phyloP scores from a whole-genome alignment of 2,329 filamentous ascomycete genomes.

The Talaromyces piceae region DNA sequence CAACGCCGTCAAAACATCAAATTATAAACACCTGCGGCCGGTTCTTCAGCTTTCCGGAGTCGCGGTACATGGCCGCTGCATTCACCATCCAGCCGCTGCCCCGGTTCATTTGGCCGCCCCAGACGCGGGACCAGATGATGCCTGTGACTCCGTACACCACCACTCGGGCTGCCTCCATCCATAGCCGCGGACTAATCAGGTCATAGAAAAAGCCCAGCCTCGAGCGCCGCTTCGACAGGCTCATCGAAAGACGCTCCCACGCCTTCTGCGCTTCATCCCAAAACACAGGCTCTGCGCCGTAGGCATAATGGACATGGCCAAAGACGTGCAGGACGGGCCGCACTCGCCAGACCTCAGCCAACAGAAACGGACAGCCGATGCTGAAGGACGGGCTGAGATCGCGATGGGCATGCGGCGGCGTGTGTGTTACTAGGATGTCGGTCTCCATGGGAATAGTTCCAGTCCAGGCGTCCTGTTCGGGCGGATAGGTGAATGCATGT shows the following conservation, averaged over 20 bases:
- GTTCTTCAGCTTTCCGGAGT: conserved; percentile 29
- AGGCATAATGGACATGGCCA: conserved; percentile 73
- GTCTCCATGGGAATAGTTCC: conserved; percentile 62
- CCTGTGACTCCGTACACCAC: conserved; percentile 47
- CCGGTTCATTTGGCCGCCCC: conserved; percentile 43
- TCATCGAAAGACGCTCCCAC: conserved; percentile 58
- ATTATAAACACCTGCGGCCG: conserved; percentile 31
- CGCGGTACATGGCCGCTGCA: conserved; percentile 43
- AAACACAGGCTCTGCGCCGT: conserved; percentile 61
- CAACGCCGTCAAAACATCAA: conserved; percentile 9
- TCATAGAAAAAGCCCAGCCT: conserved; percentile 27
- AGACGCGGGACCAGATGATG: conserved; percentile 54
- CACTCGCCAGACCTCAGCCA: conserved; percentile 66
- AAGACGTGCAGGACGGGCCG: conserved; percentile 73
- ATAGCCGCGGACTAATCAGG: conserved; percentile 31
- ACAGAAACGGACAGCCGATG: conserved; percentile 63
- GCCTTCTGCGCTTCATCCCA: conserved; percentile 67
- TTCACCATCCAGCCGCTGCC: conserved; percentile 51
- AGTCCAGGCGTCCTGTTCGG: conserved; percentile 61
- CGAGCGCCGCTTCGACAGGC: conserved; percentile 18
- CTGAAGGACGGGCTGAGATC: conserved; percentile 49
- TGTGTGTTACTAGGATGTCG: conserved; percentile 75
- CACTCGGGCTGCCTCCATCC: conserved; percentile 47
- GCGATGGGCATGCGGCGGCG: conserved; percentile 66
- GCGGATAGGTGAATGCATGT: conserved; percentile 71